These are phyloP conservation scores for Umbilicus rupestris DNA, from an alignment of 164 flowering plant genomes.

Conservation along the genomic window DNA sequence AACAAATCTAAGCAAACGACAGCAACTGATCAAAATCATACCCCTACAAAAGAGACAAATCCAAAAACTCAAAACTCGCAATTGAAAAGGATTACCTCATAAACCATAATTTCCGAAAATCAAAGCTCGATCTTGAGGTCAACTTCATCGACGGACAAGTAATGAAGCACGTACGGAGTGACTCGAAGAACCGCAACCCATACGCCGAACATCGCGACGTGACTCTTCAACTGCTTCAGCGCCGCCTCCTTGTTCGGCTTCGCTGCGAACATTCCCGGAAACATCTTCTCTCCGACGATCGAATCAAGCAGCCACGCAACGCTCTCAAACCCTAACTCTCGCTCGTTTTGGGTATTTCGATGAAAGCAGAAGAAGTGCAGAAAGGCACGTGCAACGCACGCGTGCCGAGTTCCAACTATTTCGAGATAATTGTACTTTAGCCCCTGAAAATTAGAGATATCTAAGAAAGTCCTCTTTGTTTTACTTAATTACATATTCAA, in stretches of 20 bases:
- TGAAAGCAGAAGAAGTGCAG: background rate
- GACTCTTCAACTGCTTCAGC: background rate
- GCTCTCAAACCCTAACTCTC: background rate
- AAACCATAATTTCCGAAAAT: background rate
- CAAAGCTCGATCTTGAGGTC: background rate
- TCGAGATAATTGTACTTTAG: background rate
- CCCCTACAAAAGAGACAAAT: too few species aligned
- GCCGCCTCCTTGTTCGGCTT: slow-evolving; percentile 2
- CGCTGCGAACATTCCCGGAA: slow-evolving; percentile 3
- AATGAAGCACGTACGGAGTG: background rate
- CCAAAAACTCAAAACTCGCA: background rate
- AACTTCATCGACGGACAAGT: background rate
- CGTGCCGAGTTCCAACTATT: background rate
- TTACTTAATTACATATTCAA: background rate
- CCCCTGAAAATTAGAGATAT: too few species aligned
- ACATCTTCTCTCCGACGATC: background rate
- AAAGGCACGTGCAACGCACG: background rate
- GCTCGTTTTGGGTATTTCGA: background rate
- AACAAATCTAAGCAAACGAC: too few species aligned
- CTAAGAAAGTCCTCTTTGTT: background rate
- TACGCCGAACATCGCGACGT: background rate
- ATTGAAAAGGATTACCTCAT: background rate
- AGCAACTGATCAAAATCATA: too few species aligned
- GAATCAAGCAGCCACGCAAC: too few species aligned
- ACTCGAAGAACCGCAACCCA: background rate